Evolutionary conservation across 2,329 filamentous ascomycete species (phyloP).

Genomic region (Bipolaris zeicola): DNA sequence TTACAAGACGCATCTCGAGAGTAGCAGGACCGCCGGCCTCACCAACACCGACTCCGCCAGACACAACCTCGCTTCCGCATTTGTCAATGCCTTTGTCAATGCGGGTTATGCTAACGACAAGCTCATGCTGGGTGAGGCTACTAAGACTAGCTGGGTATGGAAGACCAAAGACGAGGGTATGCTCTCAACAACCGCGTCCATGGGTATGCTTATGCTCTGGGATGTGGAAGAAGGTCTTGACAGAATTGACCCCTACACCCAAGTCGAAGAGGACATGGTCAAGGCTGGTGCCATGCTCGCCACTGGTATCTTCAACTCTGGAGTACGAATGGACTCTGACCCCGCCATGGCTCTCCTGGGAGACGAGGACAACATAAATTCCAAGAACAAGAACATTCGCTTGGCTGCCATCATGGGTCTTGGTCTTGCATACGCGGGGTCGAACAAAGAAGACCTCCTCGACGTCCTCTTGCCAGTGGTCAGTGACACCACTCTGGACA

Average conservation of each 20-base stretch:
- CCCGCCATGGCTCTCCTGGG: conserved; percentile 85
- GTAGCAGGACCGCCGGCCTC: conserved; percentile 86
- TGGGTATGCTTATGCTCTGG: conserved; percentile 91
- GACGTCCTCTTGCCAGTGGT: conserved; percentile 87
- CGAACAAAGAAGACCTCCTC: conserved; percentile 86
- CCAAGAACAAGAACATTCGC: conserved; percentile 76
- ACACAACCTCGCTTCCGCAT: conserved; percentile 93
- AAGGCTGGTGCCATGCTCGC: conserved; percentile 90
- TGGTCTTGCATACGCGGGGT: conserved; percentile 91
- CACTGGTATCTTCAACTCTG: conserved; percentile 94
- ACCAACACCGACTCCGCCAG: conserved; percentile 94
- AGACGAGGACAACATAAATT: conserved; percentile 77
- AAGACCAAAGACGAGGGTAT: conserved; percentile 99
- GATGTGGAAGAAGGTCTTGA: conserved; percentile 91
- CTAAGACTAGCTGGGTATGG: conserved; percentile 93
- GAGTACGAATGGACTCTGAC: conserved; percentile 86
- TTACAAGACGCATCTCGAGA: conserved; percentile 98
- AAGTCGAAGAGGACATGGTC: conserved; percentile 80
- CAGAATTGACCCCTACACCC: conserved; percentile 93
- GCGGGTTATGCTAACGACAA: conserved; percentile 95
- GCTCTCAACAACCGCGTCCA: conserved; percentile 92
- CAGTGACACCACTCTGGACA: conserved; percentile 79
- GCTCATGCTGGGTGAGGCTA: conserved; percentile 89
- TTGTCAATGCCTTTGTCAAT: conserved; percentile 97
- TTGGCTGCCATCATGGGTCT: conserved; percentile 94